A percentile compares a stretch with the other conserved stretches of the same genome.
Evolutionary conservation across 225 moss, liverwort and hornwort species (phyloP).

Genomic region (Bryum argenteum): DNA sequence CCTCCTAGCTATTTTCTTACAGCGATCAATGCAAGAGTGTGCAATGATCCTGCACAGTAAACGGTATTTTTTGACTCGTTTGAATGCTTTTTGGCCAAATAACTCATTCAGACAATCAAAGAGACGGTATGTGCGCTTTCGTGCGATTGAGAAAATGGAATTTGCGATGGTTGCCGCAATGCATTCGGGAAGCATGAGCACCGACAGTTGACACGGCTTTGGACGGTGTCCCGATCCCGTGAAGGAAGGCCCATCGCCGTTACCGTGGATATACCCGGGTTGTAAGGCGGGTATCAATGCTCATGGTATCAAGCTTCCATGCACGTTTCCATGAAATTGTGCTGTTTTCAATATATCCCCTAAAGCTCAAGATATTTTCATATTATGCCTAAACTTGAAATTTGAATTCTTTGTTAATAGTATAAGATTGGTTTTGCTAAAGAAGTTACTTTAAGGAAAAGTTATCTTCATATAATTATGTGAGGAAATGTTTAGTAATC

Average conservation of each 20-base stretch:
- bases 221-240: background rate
- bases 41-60: background rate
- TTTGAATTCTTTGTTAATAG: no score
- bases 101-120: background rate
- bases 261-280: background rate
- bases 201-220: background rate
- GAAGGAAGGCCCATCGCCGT: background rate
- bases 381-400: no score
- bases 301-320: no score
- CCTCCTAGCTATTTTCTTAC: background rate
- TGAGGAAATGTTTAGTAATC: no score
- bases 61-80: no score
- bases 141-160: background rate
- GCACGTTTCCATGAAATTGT: no score
- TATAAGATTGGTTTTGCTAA: no score
- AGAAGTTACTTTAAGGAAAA: no score
- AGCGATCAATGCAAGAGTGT: background rate
- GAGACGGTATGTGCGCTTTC: background rate
- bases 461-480: no score
- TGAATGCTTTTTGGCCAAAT: no score
- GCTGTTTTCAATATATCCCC: no score
- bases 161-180: background rate
- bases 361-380: no score
- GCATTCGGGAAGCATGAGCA: background rate
- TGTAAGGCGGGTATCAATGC: background rate